These are phyloP conservation scores for Emmonsiellopsis sp. DNA, from an alignment of 2,329 filamentous ascomycete species.

Conservation along the genomic window DNA sequence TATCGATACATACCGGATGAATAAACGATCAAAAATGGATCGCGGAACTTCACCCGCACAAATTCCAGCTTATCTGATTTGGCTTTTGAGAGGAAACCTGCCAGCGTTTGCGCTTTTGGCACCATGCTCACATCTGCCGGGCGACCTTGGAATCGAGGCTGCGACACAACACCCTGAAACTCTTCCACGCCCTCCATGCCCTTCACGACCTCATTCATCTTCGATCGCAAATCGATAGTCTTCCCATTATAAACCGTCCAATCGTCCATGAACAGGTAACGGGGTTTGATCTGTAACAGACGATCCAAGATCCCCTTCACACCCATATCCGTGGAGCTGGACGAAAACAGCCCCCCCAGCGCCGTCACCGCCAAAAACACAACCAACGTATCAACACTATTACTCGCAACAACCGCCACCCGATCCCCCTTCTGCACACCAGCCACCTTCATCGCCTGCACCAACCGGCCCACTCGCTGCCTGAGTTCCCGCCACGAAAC, in stretches of 20 bases:
- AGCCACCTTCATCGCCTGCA: conserved; percentile 56
- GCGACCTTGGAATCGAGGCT: conserved; percentile 53
- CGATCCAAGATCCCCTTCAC: conserved; percentile 68
- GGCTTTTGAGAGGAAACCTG: conserved; percentile 29
- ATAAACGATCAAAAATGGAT: conserved; percentile 71
- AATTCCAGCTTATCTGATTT: conserved; percentile 40
- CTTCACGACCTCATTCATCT: conserved; percentile 58
- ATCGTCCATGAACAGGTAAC: conserved; percentile 78
- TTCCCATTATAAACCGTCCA: conserved; percentile 72
- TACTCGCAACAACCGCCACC: conserved; percentile 65
- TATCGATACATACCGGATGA: conserved; percentile 47
- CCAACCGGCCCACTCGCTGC: conserved; percentile 47
- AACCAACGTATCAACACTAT: conserved; percentile 64
- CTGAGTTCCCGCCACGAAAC: conserved; percentile 62
- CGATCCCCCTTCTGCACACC: conserved; percentile 65
- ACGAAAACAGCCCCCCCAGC: conserved; percentile 67
- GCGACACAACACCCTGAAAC: conserved; percentile 56
- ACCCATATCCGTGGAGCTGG: conserved; percentile 74
- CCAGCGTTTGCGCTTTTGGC: conserved; percentile 34
- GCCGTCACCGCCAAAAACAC: conserved; percentile 62
- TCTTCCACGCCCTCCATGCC: conserved; percentile 53
- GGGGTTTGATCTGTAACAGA: conserved; percentile 64
- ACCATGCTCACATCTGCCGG: conserved; percentile 52
- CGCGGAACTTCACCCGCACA: conserved; percentile 56
- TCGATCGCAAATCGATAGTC: conserved; percentile 58